Percentiles rank a stretch among this genome's conserved stretches.
Conservation (phyloP, 139 green algal species). For the Raphidocelis subcapitata region DNA sequence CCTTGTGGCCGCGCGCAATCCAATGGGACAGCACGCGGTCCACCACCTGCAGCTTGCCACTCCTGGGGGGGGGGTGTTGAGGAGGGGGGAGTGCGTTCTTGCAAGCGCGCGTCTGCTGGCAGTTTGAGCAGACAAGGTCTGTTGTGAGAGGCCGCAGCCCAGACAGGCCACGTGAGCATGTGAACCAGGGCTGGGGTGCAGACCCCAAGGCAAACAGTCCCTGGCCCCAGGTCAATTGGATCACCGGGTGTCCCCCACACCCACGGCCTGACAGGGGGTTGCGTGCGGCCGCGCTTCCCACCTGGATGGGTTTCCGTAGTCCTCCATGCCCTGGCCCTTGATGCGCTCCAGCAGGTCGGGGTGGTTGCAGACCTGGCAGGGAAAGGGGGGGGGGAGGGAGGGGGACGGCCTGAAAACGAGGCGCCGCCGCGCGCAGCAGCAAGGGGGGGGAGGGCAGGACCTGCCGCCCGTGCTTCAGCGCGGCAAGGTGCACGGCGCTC, state of each 20-base stretch:
- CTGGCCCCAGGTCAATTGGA: too few species aligned
- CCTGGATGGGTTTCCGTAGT: slow-evolving; percentile 45
- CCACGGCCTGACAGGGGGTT: background rate
- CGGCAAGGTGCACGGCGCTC: background rate
- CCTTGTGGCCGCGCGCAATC: slow-evolving; percentile 78
- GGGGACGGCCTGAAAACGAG: too few species aligned
- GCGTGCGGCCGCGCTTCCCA: slow-evolving; percentile 4
- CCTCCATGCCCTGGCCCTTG: slow-evolving; percentile 41
- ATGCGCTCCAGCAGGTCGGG: slow-evolving; percentile 91
- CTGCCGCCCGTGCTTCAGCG: slow-evolving; percentile 5
- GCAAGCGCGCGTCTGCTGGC: background rate
- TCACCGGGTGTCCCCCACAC: too few species aligned
- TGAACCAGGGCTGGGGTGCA: too few species aligned
- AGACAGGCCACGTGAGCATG: too few species aligned
- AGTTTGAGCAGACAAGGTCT: too few species aligned
- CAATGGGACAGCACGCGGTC: slow-evolving; percentile 77
- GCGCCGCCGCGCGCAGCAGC: too few species aligned
- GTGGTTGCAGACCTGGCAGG: slow-evolving; percentile 99
- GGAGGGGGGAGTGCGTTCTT: background rate
- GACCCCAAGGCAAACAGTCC: too few species aligned
- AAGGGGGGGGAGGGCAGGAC: too few species aligned
- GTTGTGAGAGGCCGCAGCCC: too few species aligned
- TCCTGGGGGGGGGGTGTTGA: slow-evolving; percentile 18
- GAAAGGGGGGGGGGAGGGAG: too few species aligned
- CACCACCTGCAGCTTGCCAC: slow-evolving; percentile 86